Percentiles rank a stretch among this genome's conserved stretches.
These are phyloP conservation scores for Yamadazyma triangularis DNA, from an alignment of 1,139 yeast genomes.

Conservation along the genomic window DNA sequence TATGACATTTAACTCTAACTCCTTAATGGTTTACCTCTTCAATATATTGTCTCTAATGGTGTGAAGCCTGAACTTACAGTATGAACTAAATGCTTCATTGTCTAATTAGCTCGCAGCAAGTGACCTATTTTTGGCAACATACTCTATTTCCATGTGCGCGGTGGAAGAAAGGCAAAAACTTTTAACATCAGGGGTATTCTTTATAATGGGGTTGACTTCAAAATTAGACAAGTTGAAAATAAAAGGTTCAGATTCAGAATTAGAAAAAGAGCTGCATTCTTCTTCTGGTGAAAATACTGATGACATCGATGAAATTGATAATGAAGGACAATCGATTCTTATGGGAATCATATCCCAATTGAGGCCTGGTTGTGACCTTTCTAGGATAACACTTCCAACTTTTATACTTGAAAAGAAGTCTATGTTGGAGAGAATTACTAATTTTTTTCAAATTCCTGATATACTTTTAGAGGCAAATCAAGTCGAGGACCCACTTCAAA, in stretches of 20 bases:
- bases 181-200: not conserved
- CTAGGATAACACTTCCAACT: constrained; percentile 90
- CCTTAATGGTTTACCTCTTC: too few relatives aligned
- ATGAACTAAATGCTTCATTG: too few relatives aligned
- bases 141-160: not conserved
- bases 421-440: constrained; percentile 93
- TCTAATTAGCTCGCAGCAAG: too few relatives aligned
- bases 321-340: constrained; percentile 80
- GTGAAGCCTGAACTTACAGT: too few relatives aligned
- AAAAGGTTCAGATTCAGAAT: constrained; percentile 4
- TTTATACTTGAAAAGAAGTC: constrained; percentile 92
- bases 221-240: constrained; percentile 30
- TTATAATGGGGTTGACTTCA: too few relatives aligned
- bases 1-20: too few relatives aligned
- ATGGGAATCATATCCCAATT: constrained; percentile 85
- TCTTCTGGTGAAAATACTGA: not conserved
- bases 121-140: too few relatives aligned
- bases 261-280: too few relatives aligned
- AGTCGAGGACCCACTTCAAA: constrained; percentile 51
- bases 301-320: constrained; percentile 89
- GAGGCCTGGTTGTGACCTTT: constrained; percentile 86
- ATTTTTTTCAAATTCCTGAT: constrained; percentile 80
- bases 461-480: constrained; percentile 66
- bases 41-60: too few relatives aligned
- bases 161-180: not conserved